Conservation (phyloP, 2,329 filamentous ascomycete species). For the Hirsutella thompsonii region DNA sequence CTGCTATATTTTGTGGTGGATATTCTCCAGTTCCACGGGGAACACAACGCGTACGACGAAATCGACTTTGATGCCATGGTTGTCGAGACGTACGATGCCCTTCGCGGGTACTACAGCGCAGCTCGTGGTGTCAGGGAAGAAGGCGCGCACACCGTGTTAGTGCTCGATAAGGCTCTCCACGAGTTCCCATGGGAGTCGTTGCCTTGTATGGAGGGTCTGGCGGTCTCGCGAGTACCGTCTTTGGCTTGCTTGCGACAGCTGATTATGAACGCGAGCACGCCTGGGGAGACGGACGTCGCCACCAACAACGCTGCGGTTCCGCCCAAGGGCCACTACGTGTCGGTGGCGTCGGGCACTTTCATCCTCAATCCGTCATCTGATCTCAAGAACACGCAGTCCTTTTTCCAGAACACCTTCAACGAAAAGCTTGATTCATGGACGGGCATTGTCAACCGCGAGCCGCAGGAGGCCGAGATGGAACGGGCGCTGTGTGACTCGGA, state of each 20-base stretch:
- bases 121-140: constrained; percentile 27
- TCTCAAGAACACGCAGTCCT: constrained; percentile 64
- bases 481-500: constrained; percentile 50
- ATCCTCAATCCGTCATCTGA: constrained; percentile 86
- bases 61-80: constrained; percentile 91
- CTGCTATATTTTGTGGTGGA: constrained; percentile 93
- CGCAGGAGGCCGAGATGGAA: constrained; percentile 68
- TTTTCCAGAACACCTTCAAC: constrained; percentile 53
- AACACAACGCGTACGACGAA: constrained; percentile 93
- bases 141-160: constrained; percentile 64
- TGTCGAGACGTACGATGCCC: constrained; percentile 73
- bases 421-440: constrained; percentile 63
- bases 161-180: constrained; percentile 85
- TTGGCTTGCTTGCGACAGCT: constrained; percentile 69
- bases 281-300: constrained; percentile 5
- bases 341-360: constrained; percentile 49
- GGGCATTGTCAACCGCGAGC: constrained; percentile 53
- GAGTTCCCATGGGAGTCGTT: constrained; percentile 93
- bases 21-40: constrained; percentile 90
- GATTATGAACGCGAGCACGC: constrained; percentile 38
- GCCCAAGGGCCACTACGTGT: constrained; percentile 39
- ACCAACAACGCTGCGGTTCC: background rate
- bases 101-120: constrained; percentile 61
- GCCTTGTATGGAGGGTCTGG: constrained; percentile 65
- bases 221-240: constrained; percentile 81